Conservation (phyloP, 2,329 filamentous ascomycete species). For the Dothistroma pini region DNA sequence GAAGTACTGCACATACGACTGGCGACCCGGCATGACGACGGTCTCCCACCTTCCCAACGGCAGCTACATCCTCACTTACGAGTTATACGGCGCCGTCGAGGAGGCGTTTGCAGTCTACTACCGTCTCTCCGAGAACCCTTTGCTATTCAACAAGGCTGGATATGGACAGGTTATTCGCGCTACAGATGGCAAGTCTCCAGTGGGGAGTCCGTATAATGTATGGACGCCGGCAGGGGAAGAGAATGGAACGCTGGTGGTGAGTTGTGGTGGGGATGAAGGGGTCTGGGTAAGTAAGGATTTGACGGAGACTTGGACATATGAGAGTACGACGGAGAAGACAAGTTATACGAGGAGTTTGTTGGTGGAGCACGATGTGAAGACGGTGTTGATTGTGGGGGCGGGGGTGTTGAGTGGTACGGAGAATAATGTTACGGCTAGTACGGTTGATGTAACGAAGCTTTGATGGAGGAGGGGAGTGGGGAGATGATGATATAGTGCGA, state of each 20-base stretch:
- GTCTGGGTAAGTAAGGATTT: slow-evolving; percentile 49
- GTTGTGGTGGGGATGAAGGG: slow-evolving; percentile 38
- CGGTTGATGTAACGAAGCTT: slow-evolving; percentile 6
- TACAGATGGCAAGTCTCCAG: slow-evolving; percentile 45
- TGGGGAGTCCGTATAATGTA: slow-evolving; percentile 50
- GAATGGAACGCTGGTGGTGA: slow-evolving; percentile 51
- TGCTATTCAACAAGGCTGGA: slow-evolving; percentile 43
- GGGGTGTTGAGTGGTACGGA: slow-evolving; percentile 32
- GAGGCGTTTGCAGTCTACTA: slow-evolving; percentile 52
- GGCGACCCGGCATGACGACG: slow-evolving; percentile 66
- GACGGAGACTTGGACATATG: slow-evolving; percentile 46
- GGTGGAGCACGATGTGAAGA: slow-evolving; percentile 40
- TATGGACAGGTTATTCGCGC: slow-evolving; percentile 42
- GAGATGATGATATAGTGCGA: not conserved
- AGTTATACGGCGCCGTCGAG: slow-evolving; percentile 52
- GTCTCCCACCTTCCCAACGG: slow-evolving; percentile 55
- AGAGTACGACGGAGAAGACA: slow-evolving; percentile 35
- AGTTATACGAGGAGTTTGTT: slow-evolving; percentile 48
- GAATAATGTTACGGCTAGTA: slow-evolving; percentile 27
- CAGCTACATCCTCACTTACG: slow-evolving; percentile 62
- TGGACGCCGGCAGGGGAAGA: slow-evolving; percentile 48
- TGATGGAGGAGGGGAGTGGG: not conserved
- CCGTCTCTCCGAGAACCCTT: slow-evolving; percentile 47
- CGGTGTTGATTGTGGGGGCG: slow-evolving; percentile 43
- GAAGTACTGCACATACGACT: slow-evolving; percentile 58